A percentile compares a stretch with the other conserved stretches of the same genome.
Conservation (phyloP, 1,139 yeast species). For the Scheffersomyces segobiensis region DNA sequence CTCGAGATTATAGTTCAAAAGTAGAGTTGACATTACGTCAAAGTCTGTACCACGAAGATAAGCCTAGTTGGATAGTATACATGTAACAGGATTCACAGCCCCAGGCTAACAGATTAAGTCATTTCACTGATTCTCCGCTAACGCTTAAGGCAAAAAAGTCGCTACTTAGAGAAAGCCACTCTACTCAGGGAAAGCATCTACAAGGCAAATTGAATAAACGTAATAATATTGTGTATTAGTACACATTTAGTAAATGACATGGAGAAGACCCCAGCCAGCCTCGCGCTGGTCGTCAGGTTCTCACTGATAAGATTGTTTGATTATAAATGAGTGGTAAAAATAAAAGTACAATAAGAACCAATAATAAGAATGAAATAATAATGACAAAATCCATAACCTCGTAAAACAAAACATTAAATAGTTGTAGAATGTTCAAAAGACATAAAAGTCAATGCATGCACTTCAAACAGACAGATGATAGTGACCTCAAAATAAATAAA, state of each 20-base stretch:
- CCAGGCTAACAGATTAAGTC: not conserved
- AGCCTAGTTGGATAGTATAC: not conserved
- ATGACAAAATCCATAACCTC: not conserved
- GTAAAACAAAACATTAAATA: slow-evolving; percentile 1
- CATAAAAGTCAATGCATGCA: not conserved
- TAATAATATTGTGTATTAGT: not conserved
- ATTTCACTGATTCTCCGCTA: not conserved
- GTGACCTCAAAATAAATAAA: not conserved
- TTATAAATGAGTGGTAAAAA: not conserved
- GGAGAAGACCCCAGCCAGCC: not conserved
- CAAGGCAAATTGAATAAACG: not conserved
- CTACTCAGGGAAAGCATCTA: not conserved
- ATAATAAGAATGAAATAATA: not conserved
- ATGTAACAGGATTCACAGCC: not conserved
- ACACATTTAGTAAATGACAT: not conserved
- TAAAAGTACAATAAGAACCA: not conserved
- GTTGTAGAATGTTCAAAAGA: not conserved
- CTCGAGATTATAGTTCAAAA: not conserved
- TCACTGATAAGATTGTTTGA: not conserved
- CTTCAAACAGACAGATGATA: not conserved
- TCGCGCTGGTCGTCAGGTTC: not conserved
- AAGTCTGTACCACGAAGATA: not conserved
- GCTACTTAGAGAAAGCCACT: not conserved
- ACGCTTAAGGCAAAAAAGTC: not conserved
- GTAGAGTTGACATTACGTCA: not conserved